Percentiles rank a stretch among this genome's conserved stretches.
phyloP scores from a whole-genome alignment of 768 basidiomycete species.

The Suillus americanus region DNA sequence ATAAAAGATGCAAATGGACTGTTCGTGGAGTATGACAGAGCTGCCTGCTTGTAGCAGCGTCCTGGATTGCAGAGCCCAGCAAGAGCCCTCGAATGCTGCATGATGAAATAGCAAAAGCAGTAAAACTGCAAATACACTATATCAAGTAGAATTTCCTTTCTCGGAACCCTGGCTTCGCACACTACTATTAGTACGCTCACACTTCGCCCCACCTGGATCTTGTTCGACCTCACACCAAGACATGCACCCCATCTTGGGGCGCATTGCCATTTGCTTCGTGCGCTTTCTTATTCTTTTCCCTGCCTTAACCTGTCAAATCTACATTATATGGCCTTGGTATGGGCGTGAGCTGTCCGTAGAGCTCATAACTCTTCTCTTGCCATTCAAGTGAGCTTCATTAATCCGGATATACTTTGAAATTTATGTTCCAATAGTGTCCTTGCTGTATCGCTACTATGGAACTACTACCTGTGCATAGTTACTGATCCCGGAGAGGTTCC shows the following conservation, averaged over 20 bases:
- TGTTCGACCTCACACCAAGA: constrained; percentile 9
- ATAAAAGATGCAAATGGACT: constrained; percentile 5
- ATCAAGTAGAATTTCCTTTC: background rate
- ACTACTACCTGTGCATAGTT: constrained; percentile 80
- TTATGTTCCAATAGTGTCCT: constrained; percentile 52
- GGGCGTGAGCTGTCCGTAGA: constrained; percentile 71
- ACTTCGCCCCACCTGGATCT: constrained; percentile 6
- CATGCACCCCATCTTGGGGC: constrained; percentile 52
- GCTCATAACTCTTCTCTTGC: constrained; percentile 71
- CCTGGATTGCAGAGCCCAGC: background rate
- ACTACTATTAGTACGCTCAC: no score
- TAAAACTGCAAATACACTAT: background rate
- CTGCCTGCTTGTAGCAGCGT: constrained; percentile 1
- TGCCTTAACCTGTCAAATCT: constrained; percentile 85
- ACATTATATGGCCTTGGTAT: constrained; percentile 93
- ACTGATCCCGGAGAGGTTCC: constrained; percentile 90
- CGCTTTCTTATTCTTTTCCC: constrained; percentile 82
- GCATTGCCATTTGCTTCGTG: constrained; percentile 67
- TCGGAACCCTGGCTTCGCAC: background rate
- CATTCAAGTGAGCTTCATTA: constrained; percentile 76
- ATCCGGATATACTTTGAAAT: constrained; percentile 3
- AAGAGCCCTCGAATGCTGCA: constrained; percentile 11
- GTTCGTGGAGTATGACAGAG: background rate
- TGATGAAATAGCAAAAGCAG: background rate
- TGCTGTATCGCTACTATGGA: constrained; percentile 79